phyloP scores from a whole-genome alignment of 2,329 filamentous ascomycete genomes.

The Apiospora malaysiana region DNA sequence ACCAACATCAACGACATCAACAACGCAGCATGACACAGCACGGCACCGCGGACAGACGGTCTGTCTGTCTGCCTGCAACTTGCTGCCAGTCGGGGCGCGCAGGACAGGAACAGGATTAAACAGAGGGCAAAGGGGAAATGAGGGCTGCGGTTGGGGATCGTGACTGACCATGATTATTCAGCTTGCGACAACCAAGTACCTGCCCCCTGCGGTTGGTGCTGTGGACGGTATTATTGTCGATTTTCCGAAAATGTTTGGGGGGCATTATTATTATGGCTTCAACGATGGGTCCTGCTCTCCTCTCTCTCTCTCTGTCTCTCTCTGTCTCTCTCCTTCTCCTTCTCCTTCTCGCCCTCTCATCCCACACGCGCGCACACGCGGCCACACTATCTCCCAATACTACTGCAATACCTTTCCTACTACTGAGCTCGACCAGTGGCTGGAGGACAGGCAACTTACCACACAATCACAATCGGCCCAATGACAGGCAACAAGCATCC shows the following conservation, averaged over 20 bases:
- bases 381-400: constrained; percentile 2
- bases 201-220: not conserved
- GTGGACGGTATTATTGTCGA: constrained; percentile 15
- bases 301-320: not conserved
- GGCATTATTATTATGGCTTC: constrained; percentile 13
- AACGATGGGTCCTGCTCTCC: constrained; percentile 2
- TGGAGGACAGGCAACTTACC: constrained; percentile 8
- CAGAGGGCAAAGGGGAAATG: not conserved
- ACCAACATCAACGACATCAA: not conserved
- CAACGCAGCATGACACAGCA: not conserved
- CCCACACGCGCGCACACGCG: not conserved
- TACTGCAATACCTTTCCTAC: not conserved
- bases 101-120: not conserved
- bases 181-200: constrained; percentile 6
- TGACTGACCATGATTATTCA: constrained; percentile 18
- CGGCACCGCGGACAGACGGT: not conserved
- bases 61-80: not conserved
- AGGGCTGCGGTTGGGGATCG: not conserved
- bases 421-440: constrained; percentile 4
- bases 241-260: not conserved
- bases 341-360: not conserved
- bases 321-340: not conserved
- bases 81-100: not conserved
- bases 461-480: constrained; percentile 6
- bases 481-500: not conserved